phyloP scores from a whole-genome alignment of 2,329 filamentous ascomycete genomes.

The Penicillium sp. region DNA sequence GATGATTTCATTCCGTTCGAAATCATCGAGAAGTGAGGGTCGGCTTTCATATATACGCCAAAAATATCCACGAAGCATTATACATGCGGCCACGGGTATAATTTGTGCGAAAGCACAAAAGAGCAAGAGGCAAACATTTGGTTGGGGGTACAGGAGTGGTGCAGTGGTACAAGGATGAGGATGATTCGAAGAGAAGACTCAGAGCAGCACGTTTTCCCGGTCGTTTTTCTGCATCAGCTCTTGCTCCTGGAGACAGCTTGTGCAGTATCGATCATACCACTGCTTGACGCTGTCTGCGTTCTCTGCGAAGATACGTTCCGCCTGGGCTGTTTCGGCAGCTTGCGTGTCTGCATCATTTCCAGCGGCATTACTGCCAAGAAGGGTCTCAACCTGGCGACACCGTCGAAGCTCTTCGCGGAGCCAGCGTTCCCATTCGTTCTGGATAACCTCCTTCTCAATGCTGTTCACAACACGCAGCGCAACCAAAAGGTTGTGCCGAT shows the following conservation, averaged over 20 bases:
- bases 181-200: conserved; percentile 2
- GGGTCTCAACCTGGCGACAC: conserved; percentile 63
- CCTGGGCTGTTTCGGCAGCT: conserved; percentile 24
- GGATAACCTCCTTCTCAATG: conserved; percentile 80
- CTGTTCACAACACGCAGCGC: conserved; percentile 86
- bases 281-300: conserved; percentile 48
- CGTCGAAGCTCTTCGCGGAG: conserved; percentile 72
- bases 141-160: neutral
- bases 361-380: conserved; percentile 38
- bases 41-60: conserved; percentile 8
- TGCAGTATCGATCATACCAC: conserved; percentile 63
- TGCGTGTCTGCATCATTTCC: conserved; percentile 21
- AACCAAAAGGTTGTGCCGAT: conserved; percentile 87
- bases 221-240: conserved; percentile 26
- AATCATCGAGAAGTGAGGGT: conserved; percentile 20
- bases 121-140: conserved; percentile 1
- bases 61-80: conserved; percentile 11
- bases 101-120: conserved; percentile 14
- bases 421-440: conserved; percentile 93
- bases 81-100: conserved; percentile 31
- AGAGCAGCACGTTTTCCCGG: conserved; percentile 22
- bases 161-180: neutral
- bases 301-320: conserved; percentile 30
- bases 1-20: neutral
- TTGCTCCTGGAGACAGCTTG: conserved; percentile 55